Base-by-base conservation (phyloP, 2,329 filamentous ascomycete genomes). In the Apiospora saccharicola region DNA sequence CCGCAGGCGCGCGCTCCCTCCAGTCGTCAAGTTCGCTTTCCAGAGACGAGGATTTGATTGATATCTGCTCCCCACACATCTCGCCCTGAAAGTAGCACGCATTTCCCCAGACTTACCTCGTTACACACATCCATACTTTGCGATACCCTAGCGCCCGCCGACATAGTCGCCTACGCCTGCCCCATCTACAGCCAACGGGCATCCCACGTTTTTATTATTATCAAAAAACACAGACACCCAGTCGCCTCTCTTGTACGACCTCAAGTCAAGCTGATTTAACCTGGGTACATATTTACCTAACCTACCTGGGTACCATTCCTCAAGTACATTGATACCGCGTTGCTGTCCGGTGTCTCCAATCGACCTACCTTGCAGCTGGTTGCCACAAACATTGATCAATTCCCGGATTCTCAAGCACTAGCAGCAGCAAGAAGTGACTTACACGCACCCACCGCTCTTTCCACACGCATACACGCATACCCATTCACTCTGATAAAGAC, bases 381-480 rank as follows among this genome's bases (percentile, higher is more conserved):
- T 12, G 57, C 57, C 34, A 64, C 57, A 41, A 64, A 64, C 57
- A 64, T 41, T 10, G 37, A 41, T n/a, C n/a, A n/a, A n/a, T 64
- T 24, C 41, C 57, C 34, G 57, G 57, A 64, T 64, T 64, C 34
- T 19, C 57, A 37, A 64, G 34, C 57, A 64, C 57, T 64, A 64
- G 57, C 57, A 64, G 51, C 16, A 64, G 57, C 34, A 64, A 64
- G 57, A 64, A 64, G 57, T 64, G 57, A 64, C 57, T 64, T 64
- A 64, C 57, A 57, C 53, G 34, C 53, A 64, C 57, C 57, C 57
- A 64, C 57, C 57, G 57, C 57, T 64, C 57, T 64, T 64, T 64
- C 57, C 67, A 49, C 43, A 34, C 43, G 41, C 67, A 68, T 49
- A 26, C 67, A 30, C 43, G 41, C 67, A 68, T 46, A 68, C 37